Base-by-base conservation (phyloP, 768 basidiomycete species). In the Boletus insuetus region DNA sequence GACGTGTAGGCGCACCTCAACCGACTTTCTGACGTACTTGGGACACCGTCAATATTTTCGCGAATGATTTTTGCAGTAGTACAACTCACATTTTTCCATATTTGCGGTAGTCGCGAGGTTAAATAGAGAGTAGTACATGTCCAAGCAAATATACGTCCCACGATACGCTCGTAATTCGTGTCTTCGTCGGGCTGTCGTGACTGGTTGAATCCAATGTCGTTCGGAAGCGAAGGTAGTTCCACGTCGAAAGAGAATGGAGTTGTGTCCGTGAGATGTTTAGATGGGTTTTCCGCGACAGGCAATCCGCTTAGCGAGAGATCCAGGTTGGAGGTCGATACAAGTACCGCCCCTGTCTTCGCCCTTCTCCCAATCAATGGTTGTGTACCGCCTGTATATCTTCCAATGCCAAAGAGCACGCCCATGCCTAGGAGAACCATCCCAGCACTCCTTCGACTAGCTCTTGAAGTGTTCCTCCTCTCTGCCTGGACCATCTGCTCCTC, bases 131-230 rank as follows among this genome's bases (percentile, higher is more conserved):
- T 90, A 2, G 95, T 94, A 68, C 96, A 98, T 19, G 87, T 66
- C 97, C 97, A 99, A 10, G 97, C 95, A 51, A 89, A 94, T 51
- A 94, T 82, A 3, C 97, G 86, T 1, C 97, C 97, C 46, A 98
- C 74, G 24, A 94, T 67, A 46, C 82, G 87, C 64, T 94, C 82
- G 49, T 69, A 70, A 13, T 67, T 52, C 44, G 61, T 49, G 46
- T 59, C 40, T 66, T 65, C 10, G 43, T 71, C 63, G 37, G 62
- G 64, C 45, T 52, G 49, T 51, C 11, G 40, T 44, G 49, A 64
- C 31, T 51, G 51, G 46, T 19, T 43, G 12, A 57, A 54, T 9
- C 24, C 24, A 22, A 29, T 13, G 24, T 59, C 50, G 35, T 50
- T 43, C 24, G 43, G 51, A 40, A 53, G 40, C 17, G 47, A 38